Evolutionary conservation across 140 eudicot genomes (phyloP).

Genomic region (Cichorium intybus): DNA sequence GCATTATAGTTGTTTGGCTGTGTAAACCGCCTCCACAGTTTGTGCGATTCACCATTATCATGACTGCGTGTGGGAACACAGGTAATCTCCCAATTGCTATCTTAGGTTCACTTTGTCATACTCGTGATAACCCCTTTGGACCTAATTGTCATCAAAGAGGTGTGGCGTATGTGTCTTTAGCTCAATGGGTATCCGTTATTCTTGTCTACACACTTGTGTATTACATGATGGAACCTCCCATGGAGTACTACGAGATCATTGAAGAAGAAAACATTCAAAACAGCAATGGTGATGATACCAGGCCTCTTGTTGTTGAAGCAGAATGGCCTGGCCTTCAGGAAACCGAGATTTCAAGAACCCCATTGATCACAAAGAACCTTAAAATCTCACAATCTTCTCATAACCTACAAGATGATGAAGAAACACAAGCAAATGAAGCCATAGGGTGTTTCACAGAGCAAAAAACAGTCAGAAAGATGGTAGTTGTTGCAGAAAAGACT

Average conservation of each 20-base stretch:
- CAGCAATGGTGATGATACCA: neutral
- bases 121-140: slow-evolving; percentile 34
- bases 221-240: slow-evolving; percentile 66
- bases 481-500: slow-evolving; percentile 46
- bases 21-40: slow-evolving; percentile 50
- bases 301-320: slow-evolving; percentile 45
- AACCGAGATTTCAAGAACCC: slow-evolving; percentile 30
- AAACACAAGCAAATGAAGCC: slow-evolving; percentile 16
- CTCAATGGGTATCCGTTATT: slow-evolving; percentile 51
- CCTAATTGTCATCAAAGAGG: slow-evolving; percentile 36
- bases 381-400: slow-evolving; percentile 7
- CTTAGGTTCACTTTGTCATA: slow-evolving; percentile 45
- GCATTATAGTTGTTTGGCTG: slow-evolving; percentile 31
- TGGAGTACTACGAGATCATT: slow-evolving; percentile 38
- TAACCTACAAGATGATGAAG: slow-evolving; percentile 14
- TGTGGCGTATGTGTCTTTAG: slow-evolving; percentile 48
- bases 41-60: slow-evolving; percentile 36
- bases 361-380: slow-evolving; percentile 17
- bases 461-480: slow-evolving; percentile 35
- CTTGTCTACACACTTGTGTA: slow-evolving; percentile 51
- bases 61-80: slow-evolving; percentile 55
- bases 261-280: slow-evolving; percentile 19
- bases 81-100: slow-evolving; percentile 54
- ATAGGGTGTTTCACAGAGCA: slow-evolving; percentile 35
- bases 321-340: slow-evolving; percentile 56